phyloP scores from a whole-genome alignment of 2,329 filamentous ascomycete genomes.

The Epichloe sp. region DNA sequence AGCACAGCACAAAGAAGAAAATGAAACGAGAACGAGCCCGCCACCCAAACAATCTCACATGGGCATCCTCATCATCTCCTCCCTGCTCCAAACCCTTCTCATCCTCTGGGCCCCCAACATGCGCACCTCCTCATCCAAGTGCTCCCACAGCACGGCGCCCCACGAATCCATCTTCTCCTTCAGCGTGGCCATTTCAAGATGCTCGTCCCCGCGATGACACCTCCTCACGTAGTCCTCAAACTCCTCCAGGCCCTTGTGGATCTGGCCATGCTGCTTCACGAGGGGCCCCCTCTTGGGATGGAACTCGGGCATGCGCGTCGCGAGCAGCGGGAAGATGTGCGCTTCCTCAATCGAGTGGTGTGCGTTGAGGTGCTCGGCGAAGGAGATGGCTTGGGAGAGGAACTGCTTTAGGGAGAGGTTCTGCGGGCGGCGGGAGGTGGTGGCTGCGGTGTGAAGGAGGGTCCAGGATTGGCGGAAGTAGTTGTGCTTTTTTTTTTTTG shows the following conservation, averaged over 20 bases:
- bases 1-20: no score
- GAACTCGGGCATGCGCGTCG: slow-evolving; percentile 69
- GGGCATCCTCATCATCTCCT: slow-evolving; percentile 59
- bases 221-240: slow-evolving; percentile 51
- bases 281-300: slow-evolving; percentile 41
- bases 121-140: slow-evolving; percentile 74
- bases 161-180: slow-evolving; percentile 64
- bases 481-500: slow-evolving; percentile 43
- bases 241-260: slow-evolving; percentile 61
- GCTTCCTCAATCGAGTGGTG: slow-evolving; percentile 79
- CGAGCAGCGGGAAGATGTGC: slow-evolving; percentile 68
- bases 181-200: slow-evolving; percentile 44
- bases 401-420: slow-evolving; percentile 57
- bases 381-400: slow-evolving; percentile 52
- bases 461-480: slow-evolving; percentile 68
- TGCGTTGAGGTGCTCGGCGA: slow-evolving; percentile 54
- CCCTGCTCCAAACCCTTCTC: slow-evolving; percentile 65
- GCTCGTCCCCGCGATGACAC: slow-evolving; percentile 49
- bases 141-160: slow-evolving; percentile 65
- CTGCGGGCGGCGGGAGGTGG: slow-evolving; percentile 41
- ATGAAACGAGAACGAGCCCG: no score
- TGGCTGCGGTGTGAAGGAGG: slow-evolving; percentile 53
- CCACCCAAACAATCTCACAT: slow-evolving; percentile 34
- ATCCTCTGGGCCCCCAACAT: slow-evolving; percentile 73
- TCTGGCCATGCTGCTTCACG: slow-evolving; percentile 61